Evolutionary conservation across 2,329 filamentous ascomycete genomes (phyloP), one percentile per base, ranked within the genome.

Genomic region (Pyrenochaeta sp.): DNA sequence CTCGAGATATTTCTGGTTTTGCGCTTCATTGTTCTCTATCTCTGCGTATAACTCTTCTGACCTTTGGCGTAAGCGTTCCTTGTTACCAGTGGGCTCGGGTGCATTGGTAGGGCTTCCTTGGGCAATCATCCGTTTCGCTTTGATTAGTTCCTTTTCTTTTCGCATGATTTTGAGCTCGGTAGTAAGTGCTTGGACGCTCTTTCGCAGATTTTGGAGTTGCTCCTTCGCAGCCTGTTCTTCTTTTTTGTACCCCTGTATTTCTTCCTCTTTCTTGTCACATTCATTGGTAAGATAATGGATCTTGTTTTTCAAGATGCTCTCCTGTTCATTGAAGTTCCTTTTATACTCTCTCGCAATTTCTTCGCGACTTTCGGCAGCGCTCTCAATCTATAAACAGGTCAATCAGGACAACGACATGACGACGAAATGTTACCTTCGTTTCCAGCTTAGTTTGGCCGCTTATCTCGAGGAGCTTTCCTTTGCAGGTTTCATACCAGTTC

Each of bases 221-320:
- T 42, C 45, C 33, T 44, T 46, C 7, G 56, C 48, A 2, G 44
- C 49, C 7, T 56, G 37, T 5, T 63, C 33, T 17, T 65, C 58
- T 2, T 45, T 31, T 10, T 18, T 35, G 18, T 55, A 14, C 17
- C 42, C 20, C 12, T 55, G 29, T 10, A 58, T 23, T 5, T 27
- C 21, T 2, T 40, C 49, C 11, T 64, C 50, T 21, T 55, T 67
- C 6, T 60, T 61, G 14, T 61, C 39, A 11, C 48, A 46, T 23
- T 68, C 58, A 7, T 37, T 35, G 2, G 39, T 57, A 4, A 66
- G 39, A 17, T 53, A 50, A 43, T 61, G 56, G 4, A 68, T 50
- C 10, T 65, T 47, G 17, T 55, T 63, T 7, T 45, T 40, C 9
- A 57, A 55, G 7, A n/a, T 21, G 10, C 45, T 54, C 21, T 69